These are phyloP conservation scores for Magnaporthales sp. DNA, from an alignment of 2,329 filamentous ascomycete genomes.

Conservation along the genomic window DNA sequence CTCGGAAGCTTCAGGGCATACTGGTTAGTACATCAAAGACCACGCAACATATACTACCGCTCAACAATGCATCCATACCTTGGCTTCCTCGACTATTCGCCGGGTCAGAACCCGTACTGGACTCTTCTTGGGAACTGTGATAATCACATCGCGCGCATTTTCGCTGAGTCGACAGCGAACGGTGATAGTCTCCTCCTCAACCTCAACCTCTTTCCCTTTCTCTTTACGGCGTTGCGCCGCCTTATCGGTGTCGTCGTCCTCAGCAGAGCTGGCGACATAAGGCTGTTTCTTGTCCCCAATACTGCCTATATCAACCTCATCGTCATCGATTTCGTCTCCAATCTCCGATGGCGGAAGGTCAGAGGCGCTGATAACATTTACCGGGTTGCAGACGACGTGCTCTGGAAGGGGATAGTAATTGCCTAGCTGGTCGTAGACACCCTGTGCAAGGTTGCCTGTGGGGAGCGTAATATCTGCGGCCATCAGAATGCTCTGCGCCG, in stretches of 20 bases:
- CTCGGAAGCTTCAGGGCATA: slow-evolving; percentile 40
- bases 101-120: slow-evolving; percentile 54
- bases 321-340: slow-evolving; percentile 11
- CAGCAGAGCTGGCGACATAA: background rate
- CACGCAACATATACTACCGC: background rate
- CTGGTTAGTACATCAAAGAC: background rate
- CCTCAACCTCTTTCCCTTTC: slow-evolving; percentile 41
- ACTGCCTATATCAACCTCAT: slow-evolving; percentile 5
- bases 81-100: slow-evolving; percentile 54
- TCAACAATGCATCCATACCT: slow-evolving; percentile 35
- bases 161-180: slow-evolving; percentile 59
- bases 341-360: slow-evolving; percentile 19
- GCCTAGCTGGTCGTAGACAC: slow-evolving; percentile 63
- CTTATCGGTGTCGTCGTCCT: slow-evolving; percentile 8
- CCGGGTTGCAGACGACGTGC: slow-evolving; percentile 60
- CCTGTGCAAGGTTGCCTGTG: slow-evolving; percentile 62
- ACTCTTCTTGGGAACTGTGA: slow-evolving; percentile 51
- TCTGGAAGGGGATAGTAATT: slow-evolving; percentile 62
- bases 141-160: slow-evolving; percentile 51
- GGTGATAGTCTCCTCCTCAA: slow-evolving; percentile 38
- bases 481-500: slow-evolving; percentile 72
- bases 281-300: background rate
- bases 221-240: slow-evolving; percentile 30
- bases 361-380: slow-evolving; percentile 34
- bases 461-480: slow-evolving; percentile 70